Evolutionary conservation across 169 alveolate species (phyloP).

Genomic region (Cryptosporidium meleagridis): DNA sequence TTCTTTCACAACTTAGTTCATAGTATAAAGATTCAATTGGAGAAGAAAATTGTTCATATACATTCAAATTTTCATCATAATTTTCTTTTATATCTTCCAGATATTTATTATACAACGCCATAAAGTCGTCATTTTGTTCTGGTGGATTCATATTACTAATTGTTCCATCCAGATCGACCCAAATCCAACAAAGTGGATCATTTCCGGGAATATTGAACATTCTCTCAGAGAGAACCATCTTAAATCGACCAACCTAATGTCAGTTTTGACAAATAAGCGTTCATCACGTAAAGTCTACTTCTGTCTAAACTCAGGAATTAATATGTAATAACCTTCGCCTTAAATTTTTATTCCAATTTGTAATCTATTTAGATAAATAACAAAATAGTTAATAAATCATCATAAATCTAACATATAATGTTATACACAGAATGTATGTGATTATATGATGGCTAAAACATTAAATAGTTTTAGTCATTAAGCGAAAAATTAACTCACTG

Average conservation of each 20-base stretch:
- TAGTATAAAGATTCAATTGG: constrained; percentile 11
- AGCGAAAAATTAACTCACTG: neutral
- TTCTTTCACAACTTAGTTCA: constrained; percentile 23
- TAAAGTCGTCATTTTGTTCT: neutral
- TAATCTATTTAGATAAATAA: neutral
- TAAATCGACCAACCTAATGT: neutral
- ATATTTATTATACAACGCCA: neutral
- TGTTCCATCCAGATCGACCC: neutral
- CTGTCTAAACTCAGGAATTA: neutral
- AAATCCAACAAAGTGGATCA: constrained; percentile 68
- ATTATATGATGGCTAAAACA: constrained; percentile 5
- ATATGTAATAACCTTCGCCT: neutral
- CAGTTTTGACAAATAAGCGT: neutral
- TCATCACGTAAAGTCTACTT: neutral
- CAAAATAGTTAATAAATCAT: neutral
- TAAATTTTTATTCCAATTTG: neutral
- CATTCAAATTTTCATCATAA: neutral
- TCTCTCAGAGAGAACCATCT: neutral
- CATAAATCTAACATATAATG: neutral
- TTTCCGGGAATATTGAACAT: neutral
- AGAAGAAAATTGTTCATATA: neutral
- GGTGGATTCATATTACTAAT: neutral
- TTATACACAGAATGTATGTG: constrained; percentile 6
- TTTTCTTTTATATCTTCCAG: neutral
- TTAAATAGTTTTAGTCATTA: neutral